Percentiles rank a stretch among this genome's conserved stretches.
phyloP scores from a whole-genome alignment of 768 basidiomycete genomes.

The Sarcomyxa edulis region DNA sequence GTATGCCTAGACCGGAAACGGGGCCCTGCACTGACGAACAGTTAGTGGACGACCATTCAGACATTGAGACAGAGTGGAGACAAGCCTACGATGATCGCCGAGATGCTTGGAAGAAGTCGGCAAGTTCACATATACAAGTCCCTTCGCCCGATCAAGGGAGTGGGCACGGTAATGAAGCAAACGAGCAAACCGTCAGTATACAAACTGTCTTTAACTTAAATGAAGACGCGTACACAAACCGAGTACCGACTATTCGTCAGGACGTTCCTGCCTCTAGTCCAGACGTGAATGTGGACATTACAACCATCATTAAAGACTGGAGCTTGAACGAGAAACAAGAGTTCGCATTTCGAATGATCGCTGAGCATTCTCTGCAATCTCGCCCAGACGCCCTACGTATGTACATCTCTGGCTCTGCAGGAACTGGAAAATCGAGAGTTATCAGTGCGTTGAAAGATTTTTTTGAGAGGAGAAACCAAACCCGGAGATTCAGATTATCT shows the following conservation, averaged over 20 bases:
- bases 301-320: constrained; percentile 15
- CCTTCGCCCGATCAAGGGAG: no score
- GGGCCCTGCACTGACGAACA: not conserved
- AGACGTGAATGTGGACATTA: constrained; percentile 10
- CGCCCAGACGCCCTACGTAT: constrained; percentile 20
- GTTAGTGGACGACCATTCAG: not conserved
- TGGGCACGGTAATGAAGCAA: no score
- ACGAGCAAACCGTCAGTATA: no score
- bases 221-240: no score
- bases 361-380: constrained; percentile 15
- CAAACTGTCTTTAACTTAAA: no score
- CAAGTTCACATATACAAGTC: no score
- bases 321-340: constrained; percentile 29
- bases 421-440: constrained; percentile 38
- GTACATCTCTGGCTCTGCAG: constrained; percentile 32
- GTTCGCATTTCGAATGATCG: constrained; percentile 25
- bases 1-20: not conserved
- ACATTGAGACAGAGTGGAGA: constrained; percentile 11
- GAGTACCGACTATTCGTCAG: constrained; percentile 1
- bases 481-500: constrained; percentile 19
- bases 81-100: constrained; percentile 12
- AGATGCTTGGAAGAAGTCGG: constrained; percentile 8
- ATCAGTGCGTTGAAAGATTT: constrained; percentile 28
- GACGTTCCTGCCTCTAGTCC: constrained; percentile 1
- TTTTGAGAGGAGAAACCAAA: constrained; percentile 17